Conservation (phyloP, 345 rosid genomes). For the Syzygium jambos region DNA sequence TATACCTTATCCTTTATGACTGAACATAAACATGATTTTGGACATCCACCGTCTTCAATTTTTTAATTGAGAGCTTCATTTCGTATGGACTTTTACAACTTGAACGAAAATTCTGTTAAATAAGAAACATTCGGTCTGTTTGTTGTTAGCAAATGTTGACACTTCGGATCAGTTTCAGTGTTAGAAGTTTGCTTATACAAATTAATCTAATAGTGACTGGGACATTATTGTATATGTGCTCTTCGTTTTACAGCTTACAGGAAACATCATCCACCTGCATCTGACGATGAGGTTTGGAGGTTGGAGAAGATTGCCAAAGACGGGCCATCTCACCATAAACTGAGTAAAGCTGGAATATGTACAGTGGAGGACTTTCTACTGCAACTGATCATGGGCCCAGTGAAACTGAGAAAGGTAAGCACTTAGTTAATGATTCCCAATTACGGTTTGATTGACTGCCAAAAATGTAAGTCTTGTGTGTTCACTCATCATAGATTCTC, state of each 20-base stretch:
- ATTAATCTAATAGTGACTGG: no score
- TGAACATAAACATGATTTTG: background rate
- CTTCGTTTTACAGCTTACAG: constrained; percentile 39
- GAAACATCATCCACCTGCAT: constrained; percentile 82
- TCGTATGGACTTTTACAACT: background rate
- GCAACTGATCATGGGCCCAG: constrained; percentile 47
- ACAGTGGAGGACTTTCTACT: constrained; percentile 74
- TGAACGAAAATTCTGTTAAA: background rate
- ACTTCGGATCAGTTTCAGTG: rapidly evolving
- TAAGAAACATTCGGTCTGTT: background rate
- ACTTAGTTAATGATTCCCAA: background rate
- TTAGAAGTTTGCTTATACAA: background rate
- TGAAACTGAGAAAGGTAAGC: background rate
- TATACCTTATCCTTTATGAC: background rate
- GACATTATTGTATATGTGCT: constrained; percentile 14
- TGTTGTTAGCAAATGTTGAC: background rate
- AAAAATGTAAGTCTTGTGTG: background rate
- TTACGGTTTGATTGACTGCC: background rate
- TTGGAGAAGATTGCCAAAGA: constrained; percentile 80
- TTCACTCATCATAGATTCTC: background rate
- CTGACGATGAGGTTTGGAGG: constrained; percentile 85
- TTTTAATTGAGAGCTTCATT: background rate
- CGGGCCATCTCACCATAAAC: constrained; percentile 64
- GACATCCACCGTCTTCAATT: background rate
- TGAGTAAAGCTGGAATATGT: constrained; percentile 52